Base-by-base conservation (phyloP, 106 monocot species). In the Hemerocallis citrina region DNA sequence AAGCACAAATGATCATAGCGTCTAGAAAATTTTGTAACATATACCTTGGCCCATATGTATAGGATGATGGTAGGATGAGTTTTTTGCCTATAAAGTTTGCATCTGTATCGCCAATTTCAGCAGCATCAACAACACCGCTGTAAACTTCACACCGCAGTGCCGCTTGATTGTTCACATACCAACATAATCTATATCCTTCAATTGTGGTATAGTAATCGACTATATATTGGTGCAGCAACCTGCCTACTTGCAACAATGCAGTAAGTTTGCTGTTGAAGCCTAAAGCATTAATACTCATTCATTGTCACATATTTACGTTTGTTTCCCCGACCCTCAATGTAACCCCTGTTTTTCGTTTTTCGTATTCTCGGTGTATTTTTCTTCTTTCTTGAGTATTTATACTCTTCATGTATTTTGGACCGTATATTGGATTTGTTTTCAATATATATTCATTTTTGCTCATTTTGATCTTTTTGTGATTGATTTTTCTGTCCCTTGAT, bases 21-120 rank as follows among this genome's bases (percentile, higher is more conserved):
- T 68, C 67, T 22, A 57, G 55, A 22, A 55, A 67, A 40, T 40
- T 55, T 41, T 52, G 66, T 7, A 55, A 5, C 66, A 67, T 67
- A 34, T 65, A 51, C 51, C 64, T n/a, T 2, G 64, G 32, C 16
- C 67, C 38, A 41, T 57, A n/a, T 27, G 42, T 57, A n/a, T 57
- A 57, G 16, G 42, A 43, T 12, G 67, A 42, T n/a, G 55, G 67
- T 1, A 68, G 20, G 5, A 68, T 7, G 11, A 57, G 28, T 30
- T 32, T 28, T 45, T 16, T 42, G 25, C 56, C 56, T 43, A 68
- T 31, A 22, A 19, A 28, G 7, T 14, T 8, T 17, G 37, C 25
- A 11, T 42, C 9, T 15, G 49, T 34, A 32, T 56, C 32, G 4
- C 67, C 67, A n/a, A 0, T 8, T 6, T 12, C 3, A 7, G 55